A percentile compares a stretch with the other conserved stretches of the same genome.
These are phyloP conservation scores for Barnettozyma populi DNA, from an alignment of 805 yeast species.

Conservation along the genomic window DNA sequence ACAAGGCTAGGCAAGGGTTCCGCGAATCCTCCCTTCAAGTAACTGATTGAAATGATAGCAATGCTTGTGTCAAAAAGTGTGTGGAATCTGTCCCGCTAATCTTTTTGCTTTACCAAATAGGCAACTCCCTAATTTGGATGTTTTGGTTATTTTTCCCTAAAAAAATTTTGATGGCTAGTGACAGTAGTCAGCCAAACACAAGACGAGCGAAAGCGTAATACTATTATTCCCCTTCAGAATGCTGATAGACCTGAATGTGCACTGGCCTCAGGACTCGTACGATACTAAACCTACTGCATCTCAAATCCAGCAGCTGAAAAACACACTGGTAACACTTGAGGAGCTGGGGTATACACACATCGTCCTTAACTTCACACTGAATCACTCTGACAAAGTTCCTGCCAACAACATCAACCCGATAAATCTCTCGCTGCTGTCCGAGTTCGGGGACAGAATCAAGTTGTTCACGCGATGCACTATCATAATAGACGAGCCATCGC, in stretches of 20 bases:
- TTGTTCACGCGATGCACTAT: conserved; percentile 72
- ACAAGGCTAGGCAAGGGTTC: too few species aligned
- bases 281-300: conserved; percentile 33
- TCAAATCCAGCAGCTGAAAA: conserved; percentile 41
- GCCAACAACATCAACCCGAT: conserved; percentile 38
- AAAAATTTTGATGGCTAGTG: too few species aligned
- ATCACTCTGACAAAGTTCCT: conserved; percentile 46
- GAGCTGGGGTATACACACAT: conserved; percentile 67
- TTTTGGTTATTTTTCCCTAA: neutral
- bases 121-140: neutral
- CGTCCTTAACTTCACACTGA: conserved; percentile 64
- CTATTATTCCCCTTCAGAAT: conserved; percentile 19
- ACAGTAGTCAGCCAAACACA: too few species aligned
- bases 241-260: conserved; percentile 65
- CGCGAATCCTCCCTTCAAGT: too few species aligned
- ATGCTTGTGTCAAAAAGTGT: too few species aligned
- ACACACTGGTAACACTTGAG: conserved; percentile 47
- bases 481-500: conserved; percentile 69
- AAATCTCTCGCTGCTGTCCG: conserved; percentile 25
- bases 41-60: too few species aligned
- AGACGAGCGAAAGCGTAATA: too few species aligned
- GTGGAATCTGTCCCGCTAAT: too few species aligned
- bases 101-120: neutral
- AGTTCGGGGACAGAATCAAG: conserved; percentile 32
- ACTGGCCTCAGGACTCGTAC: conserved; percentile 61